Percentiles rank a stretch among this genome's conserved stretches.
These are phyloP conservation scores for Aspergillus bertholletiae DNA, from an alignment of 495 filamentous ascomycete genomes.

Conservation along the genomic window DNA sequence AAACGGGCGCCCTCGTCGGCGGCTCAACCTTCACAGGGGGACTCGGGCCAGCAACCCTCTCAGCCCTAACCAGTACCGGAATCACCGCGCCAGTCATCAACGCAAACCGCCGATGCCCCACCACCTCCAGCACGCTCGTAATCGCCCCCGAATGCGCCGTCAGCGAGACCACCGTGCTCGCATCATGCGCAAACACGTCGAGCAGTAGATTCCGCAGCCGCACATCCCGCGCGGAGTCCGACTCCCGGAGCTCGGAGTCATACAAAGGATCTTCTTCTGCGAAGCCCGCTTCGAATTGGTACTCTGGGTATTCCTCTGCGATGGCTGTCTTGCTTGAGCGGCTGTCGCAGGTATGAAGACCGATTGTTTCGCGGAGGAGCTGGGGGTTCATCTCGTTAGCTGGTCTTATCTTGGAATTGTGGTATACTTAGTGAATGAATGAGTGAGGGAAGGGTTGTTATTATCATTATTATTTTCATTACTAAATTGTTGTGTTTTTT, in stretches of 20 bases:
- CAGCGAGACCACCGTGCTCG: conserved; percentile 60
- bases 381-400: conserved; percentile 3
- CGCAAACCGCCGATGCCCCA: conserved; percentile 63
- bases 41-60: conserved; percentile 27
- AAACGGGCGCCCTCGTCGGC: conserved; percentile 19
- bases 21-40: conserved; percentile 35
- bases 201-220: conserved; percentile 55
- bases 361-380: conserved; percentile 68
- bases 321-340: conserved; percentile 60
- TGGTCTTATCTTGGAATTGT: not conserved
- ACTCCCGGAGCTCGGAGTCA: conserved; percentile 52
- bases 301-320: conserved; percentile 52
- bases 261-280: conserved; percentile 59
- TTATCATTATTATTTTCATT: no score
- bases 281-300: conserved; percentile 61
- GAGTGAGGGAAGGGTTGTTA: no score
- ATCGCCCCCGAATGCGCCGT: conserved; percentile 75
- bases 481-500: no score
- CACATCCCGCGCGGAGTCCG: conserved; percentile 49
- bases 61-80: conserved; percentile 62
- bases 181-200: conserved; percentile 60
- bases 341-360: conserved; percentile 78
- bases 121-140: conserved; percentile 51
- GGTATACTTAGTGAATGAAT: no score
- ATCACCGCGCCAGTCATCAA: conserved; percentile 69